Conservation (phyloP, 257 asterid genomes). For the Nicotiana knightiana region DNA sequence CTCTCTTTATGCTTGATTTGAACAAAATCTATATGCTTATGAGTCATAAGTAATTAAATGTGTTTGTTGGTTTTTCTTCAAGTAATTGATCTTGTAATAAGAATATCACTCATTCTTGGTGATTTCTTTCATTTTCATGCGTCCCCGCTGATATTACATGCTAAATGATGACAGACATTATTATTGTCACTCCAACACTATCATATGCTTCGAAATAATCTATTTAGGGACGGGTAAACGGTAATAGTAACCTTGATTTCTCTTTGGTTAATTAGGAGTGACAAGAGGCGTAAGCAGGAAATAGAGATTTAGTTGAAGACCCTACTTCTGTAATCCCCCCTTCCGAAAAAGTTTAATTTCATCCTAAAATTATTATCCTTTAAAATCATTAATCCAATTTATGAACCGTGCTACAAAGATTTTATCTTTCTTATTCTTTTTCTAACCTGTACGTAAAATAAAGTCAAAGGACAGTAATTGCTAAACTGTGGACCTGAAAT, state of each 20-base stretch:
- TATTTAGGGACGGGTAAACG: neutral
- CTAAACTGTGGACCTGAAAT: neutral
- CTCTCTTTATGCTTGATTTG: neutral
- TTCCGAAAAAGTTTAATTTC: neutral
- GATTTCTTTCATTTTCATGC: neutral
- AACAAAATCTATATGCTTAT: neutral
- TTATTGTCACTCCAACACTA: constrained; percentile 27
- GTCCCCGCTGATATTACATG: neutral
- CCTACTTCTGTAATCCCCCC: too few relatives aligned
- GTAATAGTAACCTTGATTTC: neutral
- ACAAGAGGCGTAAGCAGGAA: neutral
- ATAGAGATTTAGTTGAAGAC: neutral
- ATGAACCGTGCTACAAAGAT: neutral
- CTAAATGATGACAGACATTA: neutral
- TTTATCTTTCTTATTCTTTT: neutral
- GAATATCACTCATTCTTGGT: neutral
- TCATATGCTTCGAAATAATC: constrained; percentile 15
- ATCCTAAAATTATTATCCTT: neutral
- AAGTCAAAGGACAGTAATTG: neutral
- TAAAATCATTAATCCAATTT: neutral
- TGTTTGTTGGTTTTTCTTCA: neutral
- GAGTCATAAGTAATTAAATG: too few relatives aligned
- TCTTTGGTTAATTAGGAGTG: neutral
- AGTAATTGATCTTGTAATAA: neutral
- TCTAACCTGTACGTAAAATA: neutral